Evolutionary conservation across 345 rosid genomes (phyloP).

Genomic region (Pugionium dolabratum): DNA sequence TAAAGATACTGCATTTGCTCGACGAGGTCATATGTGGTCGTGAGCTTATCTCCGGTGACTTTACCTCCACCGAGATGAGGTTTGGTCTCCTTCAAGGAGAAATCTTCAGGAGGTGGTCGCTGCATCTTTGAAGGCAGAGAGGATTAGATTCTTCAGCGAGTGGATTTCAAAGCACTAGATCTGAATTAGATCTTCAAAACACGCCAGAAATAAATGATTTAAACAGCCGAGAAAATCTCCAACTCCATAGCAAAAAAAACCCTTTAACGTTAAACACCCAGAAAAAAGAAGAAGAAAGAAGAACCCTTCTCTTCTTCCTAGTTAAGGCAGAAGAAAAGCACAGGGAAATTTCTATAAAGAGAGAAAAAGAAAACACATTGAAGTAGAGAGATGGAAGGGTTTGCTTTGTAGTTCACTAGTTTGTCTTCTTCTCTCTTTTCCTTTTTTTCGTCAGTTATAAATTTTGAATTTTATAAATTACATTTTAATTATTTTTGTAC

Average conservation of each 20-base stretch:
- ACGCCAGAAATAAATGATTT: neutral
- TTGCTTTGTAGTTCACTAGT: neutral
- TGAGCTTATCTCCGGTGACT: conserved; percentile 66
- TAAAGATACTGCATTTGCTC: conserved; percentile 98
- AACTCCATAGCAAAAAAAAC: neutral
- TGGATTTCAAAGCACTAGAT: conserved; percentile 22
- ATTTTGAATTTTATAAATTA: no score
- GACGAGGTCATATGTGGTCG: conserved; percentile 88
- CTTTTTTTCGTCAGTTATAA: neutral
- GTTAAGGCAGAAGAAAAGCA: conserved; percentile 27
- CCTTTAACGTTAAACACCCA: neutral
- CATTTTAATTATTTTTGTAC: no score
- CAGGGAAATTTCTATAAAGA: conserved; percentile 7
- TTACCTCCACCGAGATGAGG: conserved; percentile 79
- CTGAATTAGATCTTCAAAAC: conserved; percentile 25
- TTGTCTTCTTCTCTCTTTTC: conserved; percentile 32
- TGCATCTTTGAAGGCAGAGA: conserved; percentile 49
- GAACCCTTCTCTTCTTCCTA: neutral
- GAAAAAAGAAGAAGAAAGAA: neutral
- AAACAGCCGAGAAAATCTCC: neutral
- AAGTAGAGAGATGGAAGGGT: conserved; percentile 3
- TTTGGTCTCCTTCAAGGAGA: conserved; percentile 80
- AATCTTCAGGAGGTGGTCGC: conserved; percentile 73
- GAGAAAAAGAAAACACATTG: conserved; percentile 6
- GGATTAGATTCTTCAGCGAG: neutral